These are phyloP conservation scores for Geranium rotundifolium DNA, from an alignment of 345 rosid genomes.

Conservation along the genomic window DNA sequence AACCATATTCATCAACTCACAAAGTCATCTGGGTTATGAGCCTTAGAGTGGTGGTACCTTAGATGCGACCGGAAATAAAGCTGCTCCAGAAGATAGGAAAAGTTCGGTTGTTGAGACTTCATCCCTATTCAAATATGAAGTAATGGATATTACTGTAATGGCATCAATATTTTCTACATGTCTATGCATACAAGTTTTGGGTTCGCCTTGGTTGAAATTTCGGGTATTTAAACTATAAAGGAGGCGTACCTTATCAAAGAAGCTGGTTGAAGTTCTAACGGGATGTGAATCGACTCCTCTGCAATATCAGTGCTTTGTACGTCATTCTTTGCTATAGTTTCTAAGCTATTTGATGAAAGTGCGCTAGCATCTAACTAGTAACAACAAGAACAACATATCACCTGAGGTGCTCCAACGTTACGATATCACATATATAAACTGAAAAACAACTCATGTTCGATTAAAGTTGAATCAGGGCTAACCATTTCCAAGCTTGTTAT, in stretches of 20 bases:
- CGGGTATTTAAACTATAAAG: too few species aligned
- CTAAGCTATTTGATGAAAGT: neutral
- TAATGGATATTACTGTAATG: neutral
- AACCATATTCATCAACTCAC: too few species aligned
- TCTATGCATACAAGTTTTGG: neutral
- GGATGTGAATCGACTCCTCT: neutral
- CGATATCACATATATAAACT: neutral
- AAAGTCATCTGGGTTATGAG: neutral
- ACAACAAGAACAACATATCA: neutral
- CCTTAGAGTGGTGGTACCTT: constrained; percentile 31
- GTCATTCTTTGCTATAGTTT: neutral
- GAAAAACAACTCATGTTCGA: neutral
- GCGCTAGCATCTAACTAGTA: neutral
- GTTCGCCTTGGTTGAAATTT: neutral
- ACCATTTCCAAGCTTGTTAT: constrained; percentile 18
- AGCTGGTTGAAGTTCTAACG: neutral
- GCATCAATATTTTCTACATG: neutral
- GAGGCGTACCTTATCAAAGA: neutral
- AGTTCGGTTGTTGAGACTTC: constrained; percentile 22
- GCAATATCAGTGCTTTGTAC: neutral
- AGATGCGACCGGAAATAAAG: constrained; percentile 40
- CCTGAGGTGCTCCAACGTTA: too few species aligned
- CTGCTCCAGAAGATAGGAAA: constrained; percentile 47
- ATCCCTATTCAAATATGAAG: constrained; percentile 35
- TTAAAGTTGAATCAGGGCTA: constrained; percentile 10